Base-by-base conservation (phyloP, 2,329 filamentous ascomycete species). In the Diaporthe amygdali region DNA sequence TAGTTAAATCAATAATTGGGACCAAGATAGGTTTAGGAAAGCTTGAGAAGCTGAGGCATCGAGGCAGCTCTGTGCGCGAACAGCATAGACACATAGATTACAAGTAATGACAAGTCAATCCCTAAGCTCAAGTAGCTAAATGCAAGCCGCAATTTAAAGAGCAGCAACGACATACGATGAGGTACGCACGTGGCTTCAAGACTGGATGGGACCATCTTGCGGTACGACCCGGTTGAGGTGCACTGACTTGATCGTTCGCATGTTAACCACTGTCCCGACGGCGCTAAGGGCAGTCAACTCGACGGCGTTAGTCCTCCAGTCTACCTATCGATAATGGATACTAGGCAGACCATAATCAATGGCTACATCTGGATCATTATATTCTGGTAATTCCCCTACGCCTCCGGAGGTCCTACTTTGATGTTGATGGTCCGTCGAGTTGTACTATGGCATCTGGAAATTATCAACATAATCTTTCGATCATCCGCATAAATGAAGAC, bases 401-500 rank as follows among this genome's bases (percentile, higher is more conserved):
- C 30, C 22, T 5, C 4, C 30, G 10, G 20, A 7, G n/a, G 9
- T n/a, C 30, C 9, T 8, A 3, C n/a, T n/a, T n/a, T n/a, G n/a
- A n/a, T n/a, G n/a, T n/a, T n/a, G n/a, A n/a, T n/a, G n/a, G n/a
- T n/a, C n/a, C n/a, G n/a, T n/a, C n/a, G n/a, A n/a, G n/a, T n/a
- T n/a, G n/a, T n/a, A n/a, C n/a, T n/a, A n/a, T n/a, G n/a, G n/a
- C n/a, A n/a, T n/a, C n/a, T n/a, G n/a, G n/a, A n/a, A n/a, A n/a
- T n/a, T n/a, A n/a, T n/a, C n/a, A n/a, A 61, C 15, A 37, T 14
- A 0, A 14, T 0, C 17, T 25, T 20, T n/a, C 25, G 0, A n/a
- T 6, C 20, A 7, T 30, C 17, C 10, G 37, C 20, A 22, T 17
- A 9, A 15, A 61, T 61, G 37, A 22, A n/a, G 25, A 15, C 14